phyloP scores from a whole-genome alignment of 257 asterid genomes.

The Gentiana macrophylla region DNA sequence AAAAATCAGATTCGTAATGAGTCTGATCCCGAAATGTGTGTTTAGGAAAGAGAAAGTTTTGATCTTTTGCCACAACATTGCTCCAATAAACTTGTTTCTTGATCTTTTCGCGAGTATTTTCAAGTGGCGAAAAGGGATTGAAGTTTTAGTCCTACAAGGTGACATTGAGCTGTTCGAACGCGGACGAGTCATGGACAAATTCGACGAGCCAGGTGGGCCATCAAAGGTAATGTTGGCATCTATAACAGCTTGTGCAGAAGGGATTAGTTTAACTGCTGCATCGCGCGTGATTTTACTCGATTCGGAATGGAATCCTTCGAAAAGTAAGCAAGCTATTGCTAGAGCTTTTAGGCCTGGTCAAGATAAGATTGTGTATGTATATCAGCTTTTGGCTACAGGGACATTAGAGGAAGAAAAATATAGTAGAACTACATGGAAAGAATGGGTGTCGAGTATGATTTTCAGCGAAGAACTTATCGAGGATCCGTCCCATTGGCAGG shows the following conservation, averaged over 20 bases:
- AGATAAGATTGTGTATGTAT: constrained; percentile 86
- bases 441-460: constrained; percentile 98
- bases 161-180: constrained; percentile 93
- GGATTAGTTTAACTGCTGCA: constrained; percentile 90
- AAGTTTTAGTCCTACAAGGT: constrained; percentile 87
- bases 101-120: constrained; percentile 67
- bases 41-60: constrained; percentile 62
- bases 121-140: constrained; percentile 82
- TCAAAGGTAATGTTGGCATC: constrained; percentile 94
- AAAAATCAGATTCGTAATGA: constrained; percentile 86
- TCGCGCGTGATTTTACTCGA: constrained; percentile 83
- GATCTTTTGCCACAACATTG: constrained; percentile 88
- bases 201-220: constrained; percentile 82
- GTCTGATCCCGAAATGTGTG: constrained; percentile 76
- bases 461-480: constrained; percentile 83
- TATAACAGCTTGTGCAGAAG: constrained; percentile 92
- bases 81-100: constrained; percentile 76
- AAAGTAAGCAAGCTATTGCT: constrained; percentile 95
- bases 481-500: constrained; percentile 98
- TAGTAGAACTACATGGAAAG: constrained; percentile 91
- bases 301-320: constrained; percentile 97
- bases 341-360: constrained; percentile 96
- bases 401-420: constrained; percentile 90
- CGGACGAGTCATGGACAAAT: constrained; percentile 84
- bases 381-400: constrained; percentile 80